Evolutionary conservation across 495 filamentous ascomycete genomes (phyloP).

Genomic region (Daldinia vernicosa): DNA sequence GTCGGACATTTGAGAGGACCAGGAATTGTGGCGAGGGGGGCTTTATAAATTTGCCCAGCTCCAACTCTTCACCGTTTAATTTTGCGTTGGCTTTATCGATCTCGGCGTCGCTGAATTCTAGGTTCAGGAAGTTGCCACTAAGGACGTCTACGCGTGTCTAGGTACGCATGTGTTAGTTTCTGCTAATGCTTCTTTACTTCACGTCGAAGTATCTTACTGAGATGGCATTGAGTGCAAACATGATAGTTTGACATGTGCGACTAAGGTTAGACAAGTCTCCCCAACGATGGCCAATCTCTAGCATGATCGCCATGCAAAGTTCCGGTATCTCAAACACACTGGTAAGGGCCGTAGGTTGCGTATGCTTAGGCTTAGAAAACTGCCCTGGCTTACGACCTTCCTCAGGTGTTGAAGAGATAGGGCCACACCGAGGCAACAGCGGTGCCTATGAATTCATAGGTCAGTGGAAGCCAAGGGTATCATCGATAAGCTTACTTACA

Average conservation of each 20-base stretch:
- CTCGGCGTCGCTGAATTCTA: conserved; percentile 8
- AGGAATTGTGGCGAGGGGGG: background rate
- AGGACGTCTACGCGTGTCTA: conserved; percentile 22
- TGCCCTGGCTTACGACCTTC: background rate
- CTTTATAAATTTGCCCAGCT: background rate
- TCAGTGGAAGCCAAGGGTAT: conserved; percentile 2
- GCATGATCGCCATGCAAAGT: conserved; percentile 14
- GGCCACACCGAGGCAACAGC: background rate
- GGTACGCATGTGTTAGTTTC: conserved; percentile 16
- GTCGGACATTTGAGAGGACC: conserved; percentile 13
- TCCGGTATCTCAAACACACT: conserved; percentile 24
- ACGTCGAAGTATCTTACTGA: conserved; percentile 1
- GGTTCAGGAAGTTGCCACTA: conserved; percentile 9
- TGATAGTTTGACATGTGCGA: conserved; percentile 23
- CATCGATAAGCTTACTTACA: conserved; percentile 16
- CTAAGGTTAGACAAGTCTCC: conserved; percentile 36
- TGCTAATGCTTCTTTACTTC: background rate
- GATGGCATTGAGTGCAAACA: conserved; percentile 11
- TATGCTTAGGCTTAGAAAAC: background rate
- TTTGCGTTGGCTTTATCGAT: background rate
- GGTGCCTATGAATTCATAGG: conserved; percentile 25
- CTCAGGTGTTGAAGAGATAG: background rate
- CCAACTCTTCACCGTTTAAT: background rate
- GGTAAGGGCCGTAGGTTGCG: conserved; percentile 8
- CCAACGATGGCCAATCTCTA: conserved; percentile 22